These are phyloP conservation scores for Poteriospumella lacustris DNA, from an alignment of 108 stramenopile genomes.

Conservation along the genomic window DNA sequence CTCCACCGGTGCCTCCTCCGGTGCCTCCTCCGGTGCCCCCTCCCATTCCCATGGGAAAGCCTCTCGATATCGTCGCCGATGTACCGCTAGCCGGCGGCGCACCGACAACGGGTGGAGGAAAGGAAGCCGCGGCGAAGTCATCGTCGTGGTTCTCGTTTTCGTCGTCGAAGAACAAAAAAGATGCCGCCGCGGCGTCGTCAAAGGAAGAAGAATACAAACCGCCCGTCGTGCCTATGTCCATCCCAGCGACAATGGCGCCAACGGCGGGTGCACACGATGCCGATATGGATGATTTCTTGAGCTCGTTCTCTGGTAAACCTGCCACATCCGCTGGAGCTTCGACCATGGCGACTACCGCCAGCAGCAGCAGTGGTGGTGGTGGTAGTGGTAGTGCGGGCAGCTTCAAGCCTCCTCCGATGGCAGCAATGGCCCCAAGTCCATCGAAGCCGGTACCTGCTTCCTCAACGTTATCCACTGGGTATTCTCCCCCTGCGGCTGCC, in stretches of 20 bases:
- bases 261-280: not conserved
- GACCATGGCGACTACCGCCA: not conserved
- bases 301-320: not conserved
- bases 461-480: not conserved
- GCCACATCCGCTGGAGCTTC: not conserved
- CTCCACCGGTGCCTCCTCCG: not conserved
- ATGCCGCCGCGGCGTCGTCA: too few relatives aligned
- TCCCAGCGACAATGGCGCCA: too few relatives aligned
- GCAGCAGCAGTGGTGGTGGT: not conserved
- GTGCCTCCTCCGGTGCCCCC: not conserved
- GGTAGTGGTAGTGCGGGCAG: not conserved
- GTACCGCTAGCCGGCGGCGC: too few relatives aligned
- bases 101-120: not conserved
- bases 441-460: too few relatives aligned
- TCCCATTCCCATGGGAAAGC: not conserved
- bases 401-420: too few relatives aligned
- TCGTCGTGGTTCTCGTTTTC: not conserved
- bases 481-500: not conserved
- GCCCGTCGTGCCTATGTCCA: not conserved
- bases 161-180: not conserved
- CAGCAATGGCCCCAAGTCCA: too few relatives aligned
- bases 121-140: not conserved
- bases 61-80: not conserved
- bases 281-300: not conserved
- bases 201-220: not conserved